phyloP scores from a whole-genome alignment of 768 basidiomycete genomes.

The Amanita jacksonii region DNA sequence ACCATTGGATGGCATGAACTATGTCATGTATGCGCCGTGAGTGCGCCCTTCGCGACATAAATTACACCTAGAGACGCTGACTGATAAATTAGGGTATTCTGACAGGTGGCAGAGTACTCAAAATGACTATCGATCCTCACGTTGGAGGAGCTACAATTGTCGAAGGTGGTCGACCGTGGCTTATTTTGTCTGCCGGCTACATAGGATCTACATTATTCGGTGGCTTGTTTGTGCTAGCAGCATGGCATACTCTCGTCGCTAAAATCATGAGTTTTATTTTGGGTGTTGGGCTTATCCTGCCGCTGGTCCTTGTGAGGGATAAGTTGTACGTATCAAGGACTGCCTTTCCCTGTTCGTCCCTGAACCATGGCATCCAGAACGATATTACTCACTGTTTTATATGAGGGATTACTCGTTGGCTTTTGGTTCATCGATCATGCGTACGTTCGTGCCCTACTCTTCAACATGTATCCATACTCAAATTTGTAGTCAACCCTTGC shows the following conservation, averaged over 20 bases:
- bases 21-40: slow-evolving; percentile 69
- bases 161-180: slow-evolving; percentile 62
- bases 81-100: slow-evolving; percentile 49
- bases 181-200: slow-evolving; percentile 74
- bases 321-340: slow-evolving; percentile 59
- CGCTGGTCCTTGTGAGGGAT: slow-evolving; percentile 78
- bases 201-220: slow-evolving; percentile 76
- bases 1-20: slow-evolving; percentile 88
- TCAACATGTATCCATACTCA: neutral
- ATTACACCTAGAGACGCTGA: slow-evolving; percentile 2
- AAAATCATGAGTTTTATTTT: slow-evolving; percentile 91
- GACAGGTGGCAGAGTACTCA: slow-evolving; percentile 68
- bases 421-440: slow-evolving; percentile 96
- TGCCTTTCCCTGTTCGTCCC: neutral
- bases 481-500: slow-evolving; percentile 53
- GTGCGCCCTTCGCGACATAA: slow-evolving; percentile 19
- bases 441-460: slow-evolving; percentile 33
- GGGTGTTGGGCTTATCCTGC: slow-evolving; percentile 78
- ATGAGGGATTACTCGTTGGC: slow-evolving; percentile 81
- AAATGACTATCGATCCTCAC: slow-evolving; percentile 79
- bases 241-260: slow-evolving; percentile 83
- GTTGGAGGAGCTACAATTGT: slow-evolving; percentile 70
- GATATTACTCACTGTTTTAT: slow-evolving; percentile 69
- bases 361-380: slow-evolving; percentile 43
- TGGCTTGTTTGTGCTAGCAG: slow-evolving; percentile 73